These are phyloP conservation scores for Colletotrichum sojae DNA, from an alignment of 2,329 filamentous ascomycete species.

Conservation along the genomic window DNA sequence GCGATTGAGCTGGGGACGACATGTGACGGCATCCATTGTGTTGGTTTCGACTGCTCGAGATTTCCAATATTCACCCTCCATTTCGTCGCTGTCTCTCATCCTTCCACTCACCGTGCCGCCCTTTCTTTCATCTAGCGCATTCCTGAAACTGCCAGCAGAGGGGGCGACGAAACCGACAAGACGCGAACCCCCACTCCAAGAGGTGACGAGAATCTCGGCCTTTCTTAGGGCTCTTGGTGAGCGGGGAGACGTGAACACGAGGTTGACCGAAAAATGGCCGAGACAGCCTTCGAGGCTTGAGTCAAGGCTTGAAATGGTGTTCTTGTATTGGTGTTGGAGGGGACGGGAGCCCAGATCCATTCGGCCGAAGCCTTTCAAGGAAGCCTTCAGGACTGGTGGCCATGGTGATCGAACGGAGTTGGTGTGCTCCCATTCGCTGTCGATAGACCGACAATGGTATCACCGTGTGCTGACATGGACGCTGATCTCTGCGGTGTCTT, in stretches of 20 bases:
- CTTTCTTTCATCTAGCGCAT: background rate
- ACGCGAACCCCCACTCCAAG: conserved; percentile 13
- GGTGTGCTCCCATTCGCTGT: too few species aligned
- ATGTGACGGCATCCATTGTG: background rate
- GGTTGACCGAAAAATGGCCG: background rate
- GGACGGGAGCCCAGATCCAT: too few species aligned
- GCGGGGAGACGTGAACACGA: background rate
- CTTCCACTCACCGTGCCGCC: background rate
- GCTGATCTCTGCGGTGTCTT: too few species aligned
- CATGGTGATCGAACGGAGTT: too few species aligned
- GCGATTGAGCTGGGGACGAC: background rate
- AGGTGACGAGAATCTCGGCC: conserved; percentile 6
- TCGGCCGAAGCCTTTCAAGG: too few species aligned
- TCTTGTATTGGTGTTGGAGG: background rate
- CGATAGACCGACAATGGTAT: too few species aligned
- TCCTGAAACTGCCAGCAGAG: background rate
- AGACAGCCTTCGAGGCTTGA: background rate
- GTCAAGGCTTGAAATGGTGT: background rate
- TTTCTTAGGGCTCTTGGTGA: background rate
- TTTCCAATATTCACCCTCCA: background rate
- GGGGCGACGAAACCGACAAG: conserved; percentile 8
- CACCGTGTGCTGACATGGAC: too few species aligned
- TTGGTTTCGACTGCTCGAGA: background rate
- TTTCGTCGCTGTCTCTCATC: background rate
- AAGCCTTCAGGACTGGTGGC: too few species aligned